Base-by-base conservation (phyloP, 2,329 filamentous ascomycete species). In the Aureobasidium musti region DNA sequence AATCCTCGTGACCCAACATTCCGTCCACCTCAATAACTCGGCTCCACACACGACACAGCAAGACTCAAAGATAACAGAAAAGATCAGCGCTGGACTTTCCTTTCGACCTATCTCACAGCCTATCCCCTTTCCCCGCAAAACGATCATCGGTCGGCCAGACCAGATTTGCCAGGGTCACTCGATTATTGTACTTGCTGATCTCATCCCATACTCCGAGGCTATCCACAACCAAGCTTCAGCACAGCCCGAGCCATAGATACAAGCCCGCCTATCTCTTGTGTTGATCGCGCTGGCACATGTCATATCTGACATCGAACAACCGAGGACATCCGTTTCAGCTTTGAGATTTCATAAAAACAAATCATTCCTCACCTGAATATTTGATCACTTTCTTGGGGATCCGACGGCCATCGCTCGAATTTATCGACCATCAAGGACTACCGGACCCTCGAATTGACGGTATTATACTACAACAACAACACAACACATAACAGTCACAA, bases 401-500 rank as follows among this genome's bases (percentile, higher is more conserved):
- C 23, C 7, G 35, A 10, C 41, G 35, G 17, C 35, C 14, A 5
- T 30, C 8, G 14, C 10, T 33, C 19, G 41, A 23, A 2, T 47
- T 47, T 35, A 60, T 45, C 21, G 10, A 33, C 21, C 19, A 30
- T 23, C 19, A 19, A 19, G 49, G 26, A 50, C 47, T 35, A 50
- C 3, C 28, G 30, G 17, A 30, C 10, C 14, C n/a, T 43, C 17
- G 35, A 19, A 21, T 59, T 17, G 17, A 41, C 10, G 23, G 7
- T n/a, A n/a, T 21, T 30, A 10, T 43, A 30, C 5, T 5, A 19
- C 30, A 23, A 37, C 21, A 17, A 13, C 21, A 39, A 33, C 5
- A 63, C 53, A 53, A 41, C 60, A 63, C 7, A 50, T 26, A 50
- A 50, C 19, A 45, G 28, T 21, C 50, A 76, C 52, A 70, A 83